Evolutionary conservation across 2,329 filamentous ascomycete species (phyloP).

Genomic region (Lecanicillium sp.): DNA sequence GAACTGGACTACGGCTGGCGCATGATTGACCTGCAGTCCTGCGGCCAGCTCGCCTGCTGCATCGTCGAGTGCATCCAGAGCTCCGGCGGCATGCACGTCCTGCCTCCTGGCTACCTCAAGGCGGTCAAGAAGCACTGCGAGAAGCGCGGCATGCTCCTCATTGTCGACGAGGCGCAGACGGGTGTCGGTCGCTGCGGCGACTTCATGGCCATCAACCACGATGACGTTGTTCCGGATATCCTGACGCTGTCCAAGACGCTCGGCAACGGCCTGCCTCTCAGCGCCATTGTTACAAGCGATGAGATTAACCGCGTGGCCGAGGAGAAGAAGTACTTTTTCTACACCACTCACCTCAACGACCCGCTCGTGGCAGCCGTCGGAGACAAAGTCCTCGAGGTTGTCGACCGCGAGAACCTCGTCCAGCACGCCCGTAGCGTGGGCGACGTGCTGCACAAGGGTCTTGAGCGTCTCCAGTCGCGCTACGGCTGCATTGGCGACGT

Average conservation of each 20-base stretch:
- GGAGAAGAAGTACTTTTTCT: conserved; percentile 45
- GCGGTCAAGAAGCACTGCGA: conserved; percentile 48
- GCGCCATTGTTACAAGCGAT: conserved; percentile 47
- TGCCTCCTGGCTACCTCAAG: conserved; percentile 51
- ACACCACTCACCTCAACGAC: conserved; percentile 57
- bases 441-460: conserved; percentile 35
- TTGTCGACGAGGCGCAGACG: conserved; percentile 56
- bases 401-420: conserved; percentile 47
- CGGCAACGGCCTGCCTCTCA: conserved; percentile 51
- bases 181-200: conserved; percentile 49
- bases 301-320: conserved; percentile 41
- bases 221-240: conserved; percentile 49
- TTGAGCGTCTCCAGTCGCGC: conserved; percentile 36
- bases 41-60: conserved; percentile 54
- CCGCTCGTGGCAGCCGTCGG: conserved; percentile 53
- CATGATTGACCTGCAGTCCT: conserved; percentile 51
- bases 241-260: conserved; percentile 54
- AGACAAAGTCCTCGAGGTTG: conserved; percentile 54
- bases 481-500: conserved; percentile 57
- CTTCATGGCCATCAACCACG: conserved; percentile 51
- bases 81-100: conserved; percentile 50
- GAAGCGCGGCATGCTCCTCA: conserved; percentile 49
- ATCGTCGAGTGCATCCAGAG: conserved; percentile 57
- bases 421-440: conserved; percentile 36
- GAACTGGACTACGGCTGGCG: conserved; percentile 54